Evolutionary conservation across 2,329 filamentous ascomycete genomes (phyloP), one percentile per base, ranked within the genome.

Genomic region (Arthroderma sp.): DNA sequence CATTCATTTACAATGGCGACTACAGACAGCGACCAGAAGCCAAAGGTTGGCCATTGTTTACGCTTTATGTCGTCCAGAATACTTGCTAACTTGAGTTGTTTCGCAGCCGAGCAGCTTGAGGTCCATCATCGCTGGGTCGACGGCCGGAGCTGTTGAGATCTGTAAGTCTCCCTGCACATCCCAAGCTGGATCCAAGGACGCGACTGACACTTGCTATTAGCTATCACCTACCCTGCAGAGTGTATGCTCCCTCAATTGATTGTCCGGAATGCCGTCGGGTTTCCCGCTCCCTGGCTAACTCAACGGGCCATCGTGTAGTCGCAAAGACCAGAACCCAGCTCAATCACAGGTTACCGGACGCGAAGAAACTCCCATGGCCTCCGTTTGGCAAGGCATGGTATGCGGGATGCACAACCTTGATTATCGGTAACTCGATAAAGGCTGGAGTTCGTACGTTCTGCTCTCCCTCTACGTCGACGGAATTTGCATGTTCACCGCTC

Each of bases 351-450:
- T 78, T 97, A 66, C 79, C 87, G 53, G 84, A 86, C 57, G 86
- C 85, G 51, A 79, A 94, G 77, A 96, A 95, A 76, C 81, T 96
- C 31, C 90, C 91, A 56, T 96, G 89, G 87, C 93, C 93, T 44
- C 88, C 88, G 9, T 97, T 97, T 67, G 93, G 93, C 53, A 78
- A 75, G 65, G 89, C 95, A 72, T 98, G 93, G 93, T 98, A 98
- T 72, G 91, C 93, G 11, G 93, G 93, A 38, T 98, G 93, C 76
- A 97, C 93, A 51, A 97, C 93, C 28, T 76, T 96, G 69, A 95
- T 98, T 59, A 89, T 97, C 64, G 93, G 93, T 60, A 98, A 98
- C 75, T 94, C 90, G 56, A 80, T 93, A 70, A 98, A 98, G 77
- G 93, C 93, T 38, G 93, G 90, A 59, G 94, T 97, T 62, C 85